Base-by-base conservation (phyloP, 257 asterid species). In the Solanum sejunctum region DNA sequence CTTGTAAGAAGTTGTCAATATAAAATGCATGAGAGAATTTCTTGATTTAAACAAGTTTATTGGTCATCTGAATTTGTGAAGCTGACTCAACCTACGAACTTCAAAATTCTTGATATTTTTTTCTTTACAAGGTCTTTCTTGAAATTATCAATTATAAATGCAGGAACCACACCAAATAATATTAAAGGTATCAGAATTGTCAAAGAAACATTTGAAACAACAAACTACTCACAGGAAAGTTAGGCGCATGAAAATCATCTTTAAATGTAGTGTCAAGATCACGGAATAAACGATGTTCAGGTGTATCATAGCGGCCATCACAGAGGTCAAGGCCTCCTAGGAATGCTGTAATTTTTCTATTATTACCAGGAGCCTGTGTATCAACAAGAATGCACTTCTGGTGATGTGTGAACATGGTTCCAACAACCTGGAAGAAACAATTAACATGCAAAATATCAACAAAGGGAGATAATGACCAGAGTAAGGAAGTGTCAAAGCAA, bases 301-400 rank as follows among this genome's bases (percentile, higher is more conserved):
- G 98, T 21, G 98, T 94, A 87, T 96, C 99, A 85, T 96, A 96
- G 64, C 99, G 98, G 84, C 99, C 99, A 87, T 96, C 99, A 86
- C 99, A 96, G 77, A 96, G 92, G 91, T 96, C 99, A 71, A 96
- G 85, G 82, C 99, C 99, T 21, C 99, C 99, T 56, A 94, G 43
- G 83, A 96, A 94, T 52, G 99, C 97, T 79, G 98, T 96, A 66
- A 96, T 87, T 89, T 91, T 94, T 57, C 99, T 92, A 82, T 92
- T 92, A 88, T 93, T 96, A 28, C 98, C 98, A 88, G 82, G 21
- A 60, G 97, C 98, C 88, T 96, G 98, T 26, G 97, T 90, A 87
- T 96, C 99, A 81, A 93, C 93, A 84, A 96, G 91, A 88, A 96
- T 98, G 91, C 95, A 92, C 90, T 96, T 96, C 94, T 96, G 99